A percentile compares a stretch with the other conserved stretches of the same genome.
Conservation (phyloP, 2,329 filamentous ascomycete species). For the Macrophomina pseudophaseolina region DNA sequence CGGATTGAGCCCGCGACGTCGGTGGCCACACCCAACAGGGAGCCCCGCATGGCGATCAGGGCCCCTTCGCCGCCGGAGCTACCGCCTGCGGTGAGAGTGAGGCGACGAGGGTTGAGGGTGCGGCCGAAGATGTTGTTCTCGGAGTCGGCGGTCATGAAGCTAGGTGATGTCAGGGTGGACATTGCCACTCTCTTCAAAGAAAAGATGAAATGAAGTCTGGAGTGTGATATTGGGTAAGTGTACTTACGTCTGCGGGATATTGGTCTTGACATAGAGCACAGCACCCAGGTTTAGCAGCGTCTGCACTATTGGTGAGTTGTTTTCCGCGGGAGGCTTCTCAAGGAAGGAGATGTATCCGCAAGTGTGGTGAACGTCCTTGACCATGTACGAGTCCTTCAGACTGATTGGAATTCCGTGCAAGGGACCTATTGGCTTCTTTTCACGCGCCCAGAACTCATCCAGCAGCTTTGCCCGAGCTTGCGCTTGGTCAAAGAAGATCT, state of each 20-base stretch:
- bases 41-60: conserved; percentile 63
- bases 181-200: too few relatives aligned
- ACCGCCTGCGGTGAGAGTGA: conserved; percentile 65
- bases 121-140: conserved; percentile 67
- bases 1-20: conserved; percentile 69
- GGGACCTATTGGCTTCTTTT: conserved; percentile 54
- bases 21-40: conserved; percentile 65
- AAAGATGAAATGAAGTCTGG: conserved; percentile 49
- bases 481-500: conserved; percentile 51
- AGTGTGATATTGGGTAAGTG: conserved; percentile 40
- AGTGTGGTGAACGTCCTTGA: conserved; percentile 63
- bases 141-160: conserved; percentile 55
- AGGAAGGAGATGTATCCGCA: conserved; percentile 61
- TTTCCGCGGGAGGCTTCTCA: conserved; percentile 34
- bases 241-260: conserved; percentile 53
- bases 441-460: conserved; percentile 43
- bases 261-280: conserved; percentile 60
- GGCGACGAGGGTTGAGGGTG: conserved; percentile 67
- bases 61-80: conserved; percentile 70
- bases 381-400: conserved; percentile 62
- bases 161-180: neutral
- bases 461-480: conserved; percentile 44
- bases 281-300: conserved; percentile 49
- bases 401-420: conserved; percentile 50
- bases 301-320: conserved; percentile 44